Conservation (phyloP, 331 rosid genomes). For the Stylosanthes scabra region DNA sequence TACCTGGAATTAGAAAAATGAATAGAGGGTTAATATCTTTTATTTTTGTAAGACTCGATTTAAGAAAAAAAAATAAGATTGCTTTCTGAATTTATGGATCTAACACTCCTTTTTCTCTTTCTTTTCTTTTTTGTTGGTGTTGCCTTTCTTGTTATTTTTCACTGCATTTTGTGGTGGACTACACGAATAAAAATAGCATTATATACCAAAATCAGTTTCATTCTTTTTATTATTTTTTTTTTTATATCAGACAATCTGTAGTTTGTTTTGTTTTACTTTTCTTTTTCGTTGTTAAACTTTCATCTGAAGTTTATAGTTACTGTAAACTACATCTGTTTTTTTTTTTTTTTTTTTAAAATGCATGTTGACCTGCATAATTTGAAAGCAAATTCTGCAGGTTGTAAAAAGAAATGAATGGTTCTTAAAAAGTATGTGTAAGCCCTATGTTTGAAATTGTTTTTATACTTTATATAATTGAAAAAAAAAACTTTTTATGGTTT, state of each 20-base stretch:
- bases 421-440: background rate
- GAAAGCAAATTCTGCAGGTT: background rate
- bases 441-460: no score
- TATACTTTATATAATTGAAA: no score
- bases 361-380: background rate
- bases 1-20: background rate
- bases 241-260: no score
- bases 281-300: background rate
- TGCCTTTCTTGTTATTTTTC: background rate
- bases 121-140: background rate
- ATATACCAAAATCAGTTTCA: background rate
- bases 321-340: slow-evolving; percentile 11
- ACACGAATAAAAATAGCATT: slow-evolving; percentile 7
- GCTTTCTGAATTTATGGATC: background rate
- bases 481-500: background rate
- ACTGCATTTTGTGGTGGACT: background rate
- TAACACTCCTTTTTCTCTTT: background rate
- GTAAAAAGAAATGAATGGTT: background rate
- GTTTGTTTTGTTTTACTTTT: slow-evolving; percentile 6
- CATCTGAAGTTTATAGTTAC: background rate
- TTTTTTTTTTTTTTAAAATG: background rate
- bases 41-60: background rate
- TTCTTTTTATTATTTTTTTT: background rate
- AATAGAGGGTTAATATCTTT: background rate
- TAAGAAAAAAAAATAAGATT: background rate